Percentiles rank a stretch among this genome's conserved stretches.
phyloP scores from a whole-genome alignment of 2,329 filamentous ascomycete genomes.

The Phyllosticta citrichinensis region DNA sequence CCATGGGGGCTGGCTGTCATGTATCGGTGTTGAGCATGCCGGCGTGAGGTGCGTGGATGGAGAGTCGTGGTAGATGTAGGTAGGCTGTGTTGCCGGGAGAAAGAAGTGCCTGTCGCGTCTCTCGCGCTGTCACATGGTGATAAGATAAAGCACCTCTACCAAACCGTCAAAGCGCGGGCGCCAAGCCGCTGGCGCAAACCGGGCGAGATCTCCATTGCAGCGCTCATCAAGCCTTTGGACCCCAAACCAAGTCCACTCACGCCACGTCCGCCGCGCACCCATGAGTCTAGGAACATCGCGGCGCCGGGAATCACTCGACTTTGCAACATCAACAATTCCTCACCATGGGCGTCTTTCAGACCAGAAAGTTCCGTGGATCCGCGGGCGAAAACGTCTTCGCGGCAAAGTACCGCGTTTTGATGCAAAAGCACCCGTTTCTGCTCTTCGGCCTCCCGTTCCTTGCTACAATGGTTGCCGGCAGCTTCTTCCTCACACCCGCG shows the following conservation, averaged over 20 bases:
- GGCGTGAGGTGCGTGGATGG: neutral
- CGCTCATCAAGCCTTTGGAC: neutral
- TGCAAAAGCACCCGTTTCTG: constrained; percentile 75
- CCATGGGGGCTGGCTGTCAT: constrained; percentile 21
- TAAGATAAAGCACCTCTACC: neutral
- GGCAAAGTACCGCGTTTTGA: constrained; percentile 62
- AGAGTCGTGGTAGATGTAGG: neutral
- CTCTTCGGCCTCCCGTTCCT: constrained; percentile 94
- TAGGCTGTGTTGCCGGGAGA: neutral
- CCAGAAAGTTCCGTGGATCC: constrained; percentile 27
- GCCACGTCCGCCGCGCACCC: neutral
- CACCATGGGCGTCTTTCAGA: constrained; percentile 20
- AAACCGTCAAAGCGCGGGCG: neutral
- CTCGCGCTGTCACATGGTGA: constrained; percentile 5
- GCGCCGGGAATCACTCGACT: neutral
- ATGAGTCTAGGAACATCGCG: neutral
- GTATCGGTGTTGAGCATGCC: neutral
- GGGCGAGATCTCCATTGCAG: neutral
- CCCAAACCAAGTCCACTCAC: neutral
- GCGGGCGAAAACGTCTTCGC: constrained; percentile 57
- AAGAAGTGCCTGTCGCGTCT: neutral
- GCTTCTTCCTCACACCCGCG: constrained; percentile 88
- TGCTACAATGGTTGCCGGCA: constrained; percentile 77
- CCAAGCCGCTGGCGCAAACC: neutral
- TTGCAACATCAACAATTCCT: neutral